Evolutionary conservation across 139 green algal species (phyloP).

Genomic region (Desmodesmus armatus): DNA sequence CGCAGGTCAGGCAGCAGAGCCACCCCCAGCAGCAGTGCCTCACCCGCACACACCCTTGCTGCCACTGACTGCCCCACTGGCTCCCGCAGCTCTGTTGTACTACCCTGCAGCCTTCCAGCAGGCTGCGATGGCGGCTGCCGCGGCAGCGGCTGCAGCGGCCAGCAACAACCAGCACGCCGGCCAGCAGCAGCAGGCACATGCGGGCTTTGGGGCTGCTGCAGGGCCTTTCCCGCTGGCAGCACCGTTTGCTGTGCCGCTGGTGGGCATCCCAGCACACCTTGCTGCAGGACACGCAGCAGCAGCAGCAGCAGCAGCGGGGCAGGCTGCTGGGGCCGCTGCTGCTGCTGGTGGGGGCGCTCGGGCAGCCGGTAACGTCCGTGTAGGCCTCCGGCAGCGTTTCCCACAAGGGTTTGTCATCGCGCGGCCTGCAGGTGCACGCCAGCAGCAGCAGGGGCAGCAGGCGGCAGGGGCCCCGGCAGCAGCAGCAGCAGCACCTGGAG

Average conservation of each 20-base stretch:
- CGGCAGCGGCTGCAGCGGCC: constrained; percentile 23
- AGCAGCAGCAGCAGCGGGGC: constrained; percentile 32
- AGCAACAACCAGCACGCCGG: constrained; percentile 15
- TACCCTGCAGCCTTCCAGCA: constrained; percentile 55
- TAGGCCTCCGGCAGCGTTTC: constrained; percentile 24
- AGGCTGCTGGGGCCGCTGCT: constrained; percentile 24
- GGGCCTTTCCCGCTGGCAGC: constrained; percentile 8
- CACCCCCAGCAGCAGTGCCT: background rate
- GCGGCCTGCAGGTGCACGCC: background rate
- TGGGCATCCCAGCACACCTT: constrained; percentile 21
- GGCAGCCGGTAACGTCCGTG: background rate
- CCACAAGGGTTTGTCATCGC: background rate
- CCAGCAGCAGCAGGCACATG: constrained; percentile 10
- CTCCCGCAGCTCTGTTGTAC: constrained; percentile 38
- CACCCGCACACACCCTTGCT: background rate
- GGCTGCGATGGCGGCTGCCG: constrained; percentile 23
- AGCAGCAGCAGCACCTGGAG: background rate
- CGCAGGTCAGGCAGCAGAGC: background rate
- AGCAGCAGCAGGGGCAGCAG: constrained; percentile 21
- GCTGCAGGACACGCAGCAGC: constrained; percentile 22
- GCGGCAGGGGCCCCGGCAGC: constrained; percentile 3
- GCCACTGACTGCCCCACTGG: constrained; percentile 13
- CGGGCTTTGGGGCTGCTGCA: background rate
- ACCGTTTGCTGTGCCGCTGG: constrained; percentile 16
- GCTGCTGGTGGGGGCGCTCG: background rate